Percentiles rank a stretch among this genome's conserved stretches.
These are phyloP conservation scores for Saraca asoca DNA, from an alignment of 331 rosid genomes.

Conservation along the genomic window DNA sequence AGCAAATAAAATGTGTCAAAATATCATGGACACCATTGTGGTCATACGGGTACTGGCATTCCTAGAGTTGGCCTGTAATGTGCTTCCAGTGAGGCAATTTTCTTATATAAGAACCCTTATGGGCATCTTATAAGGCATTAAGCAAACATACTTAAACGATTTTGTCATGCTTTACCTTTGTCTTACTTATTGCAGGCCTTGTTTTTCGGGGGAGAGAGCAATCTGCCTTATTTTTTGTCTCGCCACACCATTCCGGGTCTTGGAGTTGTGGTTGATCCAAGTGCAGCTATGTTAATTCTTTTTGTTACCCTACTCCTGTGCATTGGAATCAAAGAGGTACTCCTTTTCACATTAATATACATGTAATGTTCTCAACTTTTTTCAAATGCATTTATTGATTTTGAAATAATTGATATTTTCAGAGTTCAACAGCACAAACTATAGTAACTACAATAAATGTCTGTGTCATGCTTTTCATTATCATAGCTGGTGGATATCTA, in stretches of 20 bases:
- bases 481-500: slow-evolving; percentile 70
- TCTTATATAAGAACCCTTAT: neutral
- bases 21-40: neutral
- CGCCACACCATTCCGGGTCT: slow-evolving; percentile 80
- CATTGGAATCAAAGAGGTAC: slow-evolving; percentile 91
- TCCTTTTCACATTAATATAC: slow-evolving; percentile 17
- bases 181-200: slow-evolving; percentile 60
- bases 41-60: neutral
- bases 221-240: slow-evolving; percentile 68
- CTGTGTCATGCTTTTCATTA: slow-evolving; percentile 76
- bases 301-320: slow-evolving; percentile 75
- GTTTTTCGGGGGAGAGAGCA: slow-evolving; percentile 73
- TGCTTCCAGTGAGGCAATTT: neutral
- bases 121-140: neutral
- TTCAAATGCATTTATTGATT: neutral
- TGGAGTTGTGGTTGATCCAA: slow-evolving; percentile 80
- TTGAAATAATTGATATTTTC: slow-evolving; percentile 35
- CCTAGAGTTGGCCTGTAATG: too few relatives aligned
- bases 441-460: slow-evolving; percentile 70
- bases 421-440: slow-evolving; percentile 84
- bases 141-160: slow-evolving; percentile 3
- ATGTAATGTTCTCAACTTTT: neutral
- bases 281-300: slow-evolving; percentile 75
- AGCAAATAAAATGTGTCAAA: neutral
- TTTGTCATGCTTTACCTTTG: slow-evolving; percentile 4